A percentile compares a stretch with the other conserved stretches of the same genome.
phyloP scores from a whole-genome alignment of 352 stramenopile genomes.

The Phytophthora kernoviae region DNA sequence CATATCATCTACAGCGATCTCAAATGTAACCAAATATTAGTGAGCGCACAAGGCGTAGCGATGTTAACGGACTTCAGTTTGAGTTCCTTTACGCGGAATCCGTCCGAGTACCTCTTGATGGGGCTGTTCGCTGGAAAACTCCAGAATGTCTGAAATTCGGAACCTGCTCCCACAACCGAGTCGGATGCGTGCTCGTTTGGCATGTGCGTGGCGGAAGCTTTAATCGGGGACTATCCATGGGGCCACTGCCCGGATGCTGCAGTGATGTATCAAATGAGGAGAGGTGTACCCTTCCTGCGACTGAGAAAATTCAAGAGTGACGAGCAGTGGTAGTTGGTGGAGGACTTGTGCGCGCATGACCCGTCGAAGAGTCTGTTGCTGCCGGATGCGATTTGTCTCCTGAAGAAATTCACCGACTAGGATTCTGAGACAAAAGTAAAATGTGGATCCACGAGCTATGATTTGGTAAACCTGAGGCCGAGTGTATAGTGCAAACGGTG shows the following conservation, averaged over 20 bases:
- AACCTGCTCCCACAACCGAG: background rate
- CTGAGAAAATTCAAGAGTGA: too few relatives aligned
- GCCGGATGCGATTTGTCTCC: too few relatives aligned
- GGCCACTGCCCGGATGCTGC: background rate
- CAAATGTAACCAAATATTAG: constrained; percentile 24
- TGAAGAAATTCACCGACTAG: too few relatives aligned
- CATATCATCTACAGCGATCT: constrained; percentile 15
- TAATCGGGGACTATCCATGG: constrained; percentile 21
- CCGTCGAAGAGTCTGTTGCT: too few relatives aligned
- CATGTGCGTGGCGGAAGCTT: constrained; percentile 14
- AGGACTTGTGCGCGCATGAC: background rate
- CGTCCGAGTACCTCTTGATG: background rate
- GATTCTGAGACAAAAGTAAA: too few relatives aligned
- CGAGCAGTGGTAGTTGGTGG: background rate
- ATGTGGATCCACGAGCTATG: too few relatives aligned
- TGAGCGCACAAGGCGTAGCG: constrained; percentile 8
- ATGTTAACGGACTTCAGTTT: constrained; percentile 26
- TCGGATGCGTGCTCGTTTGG: constrained; percentile 14
- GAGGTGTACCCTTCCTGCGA: background rate
- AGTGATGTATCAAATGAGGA: background rate
- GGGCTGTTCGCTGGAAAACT: background rate
- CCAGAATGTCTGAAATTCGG: background rate
- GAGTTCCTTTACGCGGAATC: constrained; percentile 3
- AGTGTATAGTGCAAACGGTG: background rate
- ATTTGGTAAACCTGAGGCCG: too few relatives aligned